phyloP scores from a whole-genome alignment of 345 rosid genomes.

The Murraya koenigii region DNA sequence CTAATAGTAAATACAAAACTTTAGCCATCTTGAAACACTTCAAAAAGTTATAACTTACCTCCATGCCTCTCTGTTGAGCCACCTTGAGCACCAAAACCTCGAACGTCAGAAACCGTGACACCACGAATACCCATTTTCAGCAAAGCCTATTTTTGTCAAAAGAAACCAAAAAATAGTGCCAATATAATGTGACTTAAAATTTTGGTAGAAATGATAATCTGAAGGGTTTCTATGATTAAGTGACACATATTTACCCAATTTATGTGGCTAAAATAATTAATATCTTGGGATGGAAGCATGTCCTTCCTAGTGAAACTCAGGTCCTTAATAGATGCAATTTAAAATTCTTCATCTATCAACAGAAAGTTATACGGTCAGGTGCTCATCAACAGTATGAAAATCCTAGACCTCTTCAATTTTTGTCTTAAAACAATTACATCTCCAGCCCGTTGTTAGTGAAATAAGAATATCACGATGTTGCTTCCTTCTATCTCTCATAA shows the following conservation, averaged over 20 bases:
- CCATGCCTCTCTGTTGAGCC: conserved; percentile 84
- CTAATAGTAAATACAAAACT: not conserved
- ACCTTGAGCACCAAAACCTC: conserved; percentile 91
- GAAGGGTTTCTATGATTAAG: not conserved
- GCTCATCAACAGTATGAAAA: not conserved
- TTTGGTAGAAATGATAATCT: not conserved
- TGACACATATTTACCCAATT: not conserved
- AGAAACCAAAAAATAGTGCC: conserved; percentile 12
- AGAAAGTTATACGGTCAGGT: not conserved
- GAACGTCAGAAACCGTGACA: conserved; percentile 84
- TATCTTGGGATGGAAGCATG: not conserved
- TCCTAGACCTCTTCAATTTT: not conserved
- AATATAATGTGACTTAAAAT: not conserved
- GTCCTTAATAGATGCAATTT: not conserved
- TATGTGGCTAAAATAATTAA: not conserved
- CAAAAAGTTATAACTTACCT: conserved; percentile 42
- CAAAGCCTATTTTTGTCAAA: conserved; percentile 48
- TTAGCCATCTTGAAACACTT: not conserved
- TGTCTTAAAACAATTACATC: not conserved
- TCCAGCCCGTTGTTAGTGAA: no score
- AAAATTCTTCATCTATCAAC: not conserved
- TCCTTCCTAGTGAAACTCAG: not conserved
- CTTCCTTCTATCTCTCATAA: not conserved
- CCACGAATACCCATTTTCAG: conserved; percentile 82
- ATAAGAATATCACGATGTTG: not conserved